Base-by-base conservation (phyloP, 495 filamentous ascomycete genomes). In the Haplographium delicatum region DNA sequence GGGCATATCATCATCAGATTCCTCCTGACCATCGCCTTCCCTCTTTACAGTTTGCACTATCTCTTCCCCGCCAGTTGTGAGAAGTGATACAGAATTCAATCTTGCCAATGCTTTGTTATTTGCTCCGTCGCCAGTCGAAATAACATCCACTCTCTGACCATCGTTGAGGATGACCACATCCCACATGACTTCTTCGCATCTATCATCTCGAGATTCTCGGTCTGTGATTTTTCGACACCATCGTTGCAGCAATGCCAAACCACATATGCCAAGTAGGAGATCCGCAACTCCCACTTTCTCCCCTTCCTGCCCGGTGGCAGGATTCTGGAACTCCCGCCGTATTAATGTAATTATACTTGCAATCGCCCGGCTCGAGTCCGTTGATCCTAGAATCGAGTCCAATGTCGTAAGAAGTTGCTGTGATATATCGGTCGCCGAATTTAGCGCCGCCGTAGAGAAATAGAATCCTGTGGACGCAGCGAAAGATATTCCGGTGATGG, bases 331-430 rank as follows among this genome's bases (percentile, higher is more conserved):
- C 61, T 91, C 86, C 44, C 81, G 77, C 8, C 81, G 73, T 34
- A 89, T 82, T 22, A 91, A 69, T 1, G 82, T 81, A 48, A 89
- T 80, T 47, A 91, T 89, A 51, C 85, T 83, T 0, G 83, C 82
- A 60, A 89, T 86, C n/a, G 86, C 86, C 43, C 85, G 74, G 1
- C 84, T 88, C 2, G 84, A 85, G 61, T 91, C 86, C 4, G 86
- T 89, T 16, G 79, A 84, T 11, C 86, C 86, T 25, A 91, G 76
- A 47, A 88, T 83, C 16, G 83, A 79, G 65, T 91, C 85, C 23
- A 91, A 68, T 2, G 80, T 80, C 24, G 79, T 76, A 15, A 89
- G 62, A 9, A 86, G 72, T 15, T 81, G 71, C 61, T 85, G 81
- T 0, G 83, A 83, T 44, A 86, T 67, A 50, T 82, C 78, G 4